Conservation (phyloP, 805 yeast species). For the Sugiyamaella qingdaonensis region DNA sequence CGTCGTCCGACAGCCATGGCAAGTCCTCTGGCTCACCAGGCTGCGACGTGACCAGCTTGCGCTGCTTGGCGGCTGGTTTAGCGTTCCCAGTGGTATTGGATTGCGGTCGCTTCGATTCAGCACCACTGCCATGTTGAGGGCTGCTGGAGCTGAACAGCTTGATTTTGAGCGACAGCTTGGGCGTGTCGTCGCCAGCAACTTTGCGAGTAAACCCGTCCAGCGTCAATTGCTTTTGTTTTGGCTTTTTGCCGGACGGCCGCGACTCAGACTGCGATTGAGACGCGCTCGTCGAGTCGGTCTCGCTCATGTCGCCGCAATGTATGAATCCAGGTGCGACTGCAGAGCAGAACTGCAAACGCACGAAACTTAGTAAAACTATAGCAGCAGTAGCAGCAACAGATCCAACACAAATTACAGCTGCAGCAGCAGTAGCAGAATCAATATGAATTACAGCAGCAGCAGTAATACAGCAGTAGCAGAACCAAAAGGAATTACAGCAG, state of each 20-base stretch:
- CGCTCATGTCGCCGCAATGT: neutral
- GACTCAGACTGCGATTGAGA: neutral
- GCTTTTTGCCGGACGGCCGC: neutral
- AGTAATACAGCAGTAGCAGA: too few relatives aligned
- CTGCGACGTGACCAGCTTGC: slow-evolving; percentile 13
- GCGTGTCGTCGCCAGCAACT: neutral
- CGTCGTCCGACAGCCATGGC: slow-evolving; percentile 23
- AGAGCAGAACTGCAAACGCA: neutral
- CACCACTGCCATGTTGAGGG: neutral
- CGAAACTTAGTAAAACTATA: too few relatives aligned
- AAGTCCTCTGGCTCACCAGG: slow-evolving; percentile 31
- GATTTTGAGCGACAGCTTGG: slow-evolving; percentile 2
- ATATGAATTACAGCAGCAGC: too few relatives aligned
- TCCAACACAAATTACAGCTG: too few relatives aligned
- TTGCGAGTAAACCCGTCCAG: neutral
- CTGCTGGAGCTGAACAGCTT: neutral
- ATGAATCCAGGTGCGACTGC: neutral
- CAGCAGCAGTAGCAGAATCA: too few relatives aligned
- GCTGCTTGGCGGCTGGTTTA: slow-evolving; percentile 10
- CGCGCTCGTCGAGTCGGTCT: neutral
- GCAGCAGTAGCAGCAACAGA: too few relatives aligned
- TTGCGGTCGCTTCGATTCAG: neutral
- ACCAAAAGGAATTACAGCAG: too few relatives aligned
- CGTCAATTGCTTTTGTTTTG: slow-evolving; percentile 1
- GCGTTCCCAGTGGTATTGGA: slow-evolving; percentile 1